These are phyloP conservation scores for Trypanosoma vivax DNA, from an alignment of 208 protist genomes.

Conservation along the genomic window DNA sequence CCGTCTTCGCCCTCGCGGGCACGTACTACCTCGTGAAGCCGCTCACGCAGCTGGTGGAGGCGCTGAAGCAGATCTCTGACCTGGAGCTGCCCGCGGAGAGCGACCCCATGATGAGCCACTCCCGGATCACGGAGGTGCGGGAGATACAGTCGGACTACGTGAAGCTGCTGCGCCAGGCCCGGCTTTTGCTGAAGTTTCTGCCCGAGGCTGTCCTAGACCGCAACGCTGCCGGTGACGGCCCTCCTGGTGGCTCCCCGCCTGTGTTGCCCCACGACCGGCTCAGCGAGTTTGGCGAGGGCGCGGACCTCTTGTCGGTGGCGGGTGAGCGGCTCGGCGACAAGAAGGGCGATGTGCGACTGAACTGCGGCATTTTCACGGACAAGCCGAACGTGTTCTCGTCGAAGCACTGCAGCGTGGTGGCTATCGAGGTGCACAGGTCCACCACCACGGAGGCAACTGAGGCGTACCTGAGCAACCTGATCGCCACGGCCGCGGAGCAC, in stretches of 20 bases:
- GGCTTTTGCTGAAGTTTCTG: constrained; percentile 13
- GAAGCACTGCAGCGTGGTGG: constrained; percentile 42
- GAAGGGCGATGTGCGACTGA: constrained; percentile 40
- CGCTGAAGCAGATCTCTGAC: constrained; percentile 41
- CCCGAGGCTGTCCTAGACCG: constrained; percentile 17
- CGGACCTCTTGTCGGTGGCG: too few species aligned
- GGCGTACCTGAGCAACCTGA: constrained; percentile 4
- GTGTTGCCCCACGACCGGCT: too few species aligned
- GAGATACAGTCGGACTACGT: constrained; percentile 17
- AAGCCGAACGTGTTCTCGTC: constrained; percentile 46
- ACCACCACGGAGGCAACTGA: neutral
- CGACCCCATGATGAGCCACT: constrained; percentile 4
- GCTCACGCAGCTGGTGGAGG: constrained; percentile 36
- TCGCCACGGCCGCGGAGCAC: constrained; percentile 14
- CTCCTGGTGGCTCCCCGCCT: neutral
- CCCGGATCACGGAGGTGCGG: constrained; percentile 13
- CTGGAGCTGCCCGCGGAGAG: constrained; percentile 34
- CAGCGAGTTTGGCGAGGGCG: too few species aligned
- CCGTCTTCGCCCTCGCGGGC: constrained; percentile 33
- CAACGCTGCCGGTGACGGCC: neutral
- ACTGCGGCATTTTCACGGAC: constrained; percentile 63
- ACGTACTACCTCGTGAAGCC: constrained; percentile 30
- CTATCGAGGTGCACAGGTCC: constrained; percentile 39
- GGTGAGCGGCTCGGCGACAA: constrained; percentile 11
- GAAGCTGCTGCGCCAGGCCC: constrained; percentile 14